Evolutionary conservation across 2,329 filamentous ascomycete species (phyloP), one percentile per base, ranked within the genome.

Genomic region (Ophiostoma montium): DNA sequence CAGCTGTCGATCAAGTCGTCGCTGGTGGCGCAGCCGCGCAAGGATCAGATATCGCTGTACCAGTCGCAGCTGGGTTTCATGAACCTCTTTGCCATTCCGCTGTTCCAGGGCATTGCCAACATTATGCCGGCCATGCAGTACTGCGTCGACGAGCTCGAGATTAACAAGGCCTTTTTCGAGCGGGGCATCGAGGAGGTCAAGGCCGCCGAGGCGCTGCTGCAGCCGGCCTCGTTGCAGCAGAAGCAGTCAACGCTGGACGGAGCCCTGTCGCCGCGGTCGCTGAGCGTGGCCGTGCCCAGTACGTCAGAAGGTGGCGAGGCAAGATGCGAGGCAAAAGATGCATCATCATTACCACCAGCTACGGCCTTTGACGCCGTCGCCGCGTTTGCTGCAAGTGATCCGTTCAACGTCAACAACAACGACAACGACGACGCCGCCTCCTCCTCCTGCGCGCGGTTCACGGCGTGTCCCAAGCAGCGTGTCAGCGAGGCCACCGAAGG

Each of bases 21-120:
- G 30, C 74, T 98, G 3, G 87, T 94, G 58, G 81, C 89, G 1
- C 80, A 83, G 3, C 87, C 92, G 36, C 80, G 86, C 51, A 86
- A 89, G 57, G 89, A 95, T 58, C 72, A 84, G 31, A 71, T 87
- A 53, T 89, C 90, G 49, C 73, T 95, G 48, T 85, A 80, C 54
- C 87, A 86, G 56, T 84, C 88, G 8, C 92, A 98, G 65, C 84
- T 95, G 49, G 84, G 86, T 21, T 98, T 98, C 66, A 95, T 96
- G 86, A 92, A 87, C 56, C 77, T 95, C 58, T 96, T 96, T 63
- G 92, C 90, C 15, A 79, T 89, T 45, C 92, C 92, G 1, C 74
- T 98, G 0, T 98, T 98, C 61, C 80, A 88, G 60, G 86, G 84
- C 8, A 82, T 96, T 8, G 80, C 86, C 30, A 85, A 94, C 57